Base-by-base conservation (phyloP, 371 early-diverging fungal genomes). In the Mucor velutinosus region DNA sequence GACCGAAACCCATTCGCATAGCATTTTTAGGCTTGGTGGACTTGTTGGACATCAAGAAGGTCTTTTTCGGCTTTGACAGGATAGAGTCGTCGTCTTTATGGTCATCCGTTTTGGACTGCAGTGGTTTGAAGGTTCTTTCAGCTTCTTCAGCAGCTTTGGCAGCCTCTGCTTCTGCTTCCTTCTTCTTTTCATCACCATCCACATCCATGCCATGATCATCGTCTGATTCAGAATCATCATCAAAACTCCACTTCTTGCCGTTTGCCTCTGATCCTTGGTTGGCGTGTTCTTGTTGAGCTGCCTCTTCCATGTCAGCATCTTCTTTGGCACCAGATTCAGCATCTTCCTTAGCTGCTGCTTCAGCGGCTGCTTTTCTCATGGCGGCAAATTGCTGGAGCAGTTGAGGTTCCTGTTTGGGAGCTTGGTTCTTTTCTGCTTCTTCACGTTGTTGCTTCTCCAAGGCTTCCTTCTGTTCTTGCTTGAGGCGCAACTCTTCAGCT, bases 1-100 rank as follows among this genome's bases (percentile, higher is more conserved):
- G 21, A 27, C 80, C 80, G 41, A 83, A 69, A 1, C 81, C 84
- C 62, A 83, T 74, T 11, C 73, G 68, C 81, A 81, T 82, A 2
- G 74, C 68, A 25, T 70, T 73, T 32, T 76, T 79, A 7, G 75
- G 71, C 27, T 78, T 79, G 12, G 73, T 64, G 4, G 70, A 58
- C 11, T 49, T 51, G 25, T 63, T 71, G 10, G 71, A 29, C 55
- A 65, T 62, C 27, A 65, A 62, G 35, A 71, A 60, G 0, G 63
- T 27, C 41, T 72, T 73, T 59, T 65, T 70, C 7, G 72, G 71
- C 60, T 69, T 70, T 11, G 17, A 27, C 57, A 61, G 64, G 57
- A 73, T 37, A 3, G 70, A 39, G 30, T 74, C 65, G 19, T 66
- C 70, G 68, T 59, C 59, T 25, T 57, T 45, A n/a, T 49, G 33